Percentiles rank a stretch among this genome's conserved stretches.
Evolutionary conservation across 2,329 filamentous ascomycete species (phyloP).

Genomic region (Didymella lethalis): DNA sequence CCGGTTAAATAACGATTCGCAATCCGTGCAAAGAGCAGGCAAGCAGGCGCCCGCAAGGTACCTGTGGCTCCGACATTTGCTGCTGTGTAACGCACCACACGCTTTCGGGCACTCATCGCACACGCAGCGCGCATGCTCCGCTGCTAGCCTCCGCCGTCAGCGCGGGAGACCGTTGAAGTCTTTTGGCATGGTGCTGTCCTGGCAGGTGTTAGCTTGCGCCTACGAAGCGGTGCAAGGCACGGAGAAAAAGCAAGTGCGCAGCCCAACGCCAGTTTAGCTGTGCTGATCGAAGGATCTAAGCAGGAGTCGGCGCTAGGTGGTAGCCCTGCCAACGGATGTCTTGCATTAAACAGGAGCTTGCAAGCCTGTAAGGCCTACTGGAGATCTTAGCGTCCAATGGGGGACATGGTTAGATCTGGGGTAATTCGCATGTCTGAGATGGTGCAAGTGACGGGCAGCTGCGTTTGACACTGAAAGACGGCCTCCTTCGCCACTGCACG

Average conservation of each 20-base stretch:
- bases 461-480: conserved; percentile 7
- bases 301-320: conserved; percentile 17
- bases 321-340: conserved; percentile 14
- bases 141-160: conserved; percentile 50
- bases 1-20: not conserved
- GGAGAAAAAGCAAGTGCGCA: conserved; percentile 24
- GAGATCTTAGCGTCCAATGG: conserved; percentile 14
- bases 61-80: conserved; percentile 22
- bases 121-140: conserved; percentile 36
- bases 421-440: conserved; percentile 3
- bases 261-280: conserved; percentile 23
- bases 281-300: conserved; percentile 20
- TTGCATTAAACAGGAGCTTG: conserved; percentile 16
- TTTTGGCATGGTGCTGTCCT: conserved; percentile 35
- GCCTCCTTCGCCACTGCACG: conserved; percentile 6
- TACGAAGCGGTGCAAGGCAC: conserved; percentile 19
- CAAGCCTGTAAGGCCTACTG: conserved; percentile 11
- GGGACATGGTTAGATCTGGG: conserved; percentile 3
- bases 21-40: conserved; percentile 1
- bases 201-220: conserved; percentile 29
- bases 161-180: conserved; percentile 34
- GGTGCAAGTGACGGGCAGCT: not conserved
- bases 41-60: conserved; percentile 3
- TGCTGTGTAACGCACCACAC: conserved; percentile 47
- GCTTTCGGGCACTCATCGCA: conserved; percentile 34